Conservation (phyloP, 352 stramenopile species). For the Phytophthora nicotianae region DNA sequence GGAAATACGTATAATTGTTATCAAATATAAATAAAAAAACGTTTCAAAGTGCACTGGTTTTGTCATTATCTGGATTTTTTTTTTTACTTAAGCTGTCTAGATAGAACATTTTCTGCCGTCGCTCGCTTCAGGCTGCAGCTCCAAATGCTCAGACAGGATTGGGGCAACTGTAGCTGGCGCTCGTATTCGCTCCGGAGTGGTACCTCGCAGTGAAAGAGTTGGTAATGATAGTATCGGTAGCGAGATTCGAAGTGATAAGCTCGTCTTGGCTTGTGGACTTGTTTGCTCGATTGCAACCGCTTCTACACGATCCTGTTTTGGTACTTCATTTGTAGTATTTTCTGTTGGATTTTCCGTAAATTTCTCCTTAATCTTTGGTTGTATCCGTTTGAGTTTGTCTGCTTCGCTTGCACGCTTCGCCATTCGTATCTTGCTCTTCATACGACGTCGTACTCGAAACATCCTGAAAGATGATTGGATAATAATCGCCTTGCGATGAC, state of each 20-base stretch:
- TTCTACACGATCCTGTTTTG: conserved; percentile 1
- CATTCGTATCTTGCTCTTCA: conserved; percentile 19
- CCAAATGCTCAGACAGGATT: conserved; percentile 30
- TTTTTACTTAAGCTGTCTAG: conserved; percentile 6
- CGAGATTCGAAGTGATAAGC: conserved; percentile 5
- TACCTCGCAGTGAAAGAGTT: conserved; percentile 7
- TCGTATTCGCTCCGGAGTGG: conserved; percentile 19
- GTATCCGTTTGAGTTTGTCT: conserved; percentile 9
- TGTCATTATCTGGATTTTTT: background rate
- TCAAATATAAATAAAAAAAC: too few relatives aligned
- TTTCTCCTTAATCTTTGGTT: background rate
- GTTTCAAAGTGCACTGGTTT: background rate
- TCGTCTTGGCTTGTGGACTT: conserved; percentile 5
- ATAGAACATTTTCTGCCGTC: conserved; percentile 29
- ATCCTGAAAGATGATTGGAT: conserved; percentile 74
- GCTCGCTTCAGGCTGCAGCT: conserved; percentile 32
- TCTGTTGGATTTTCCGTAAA: background rate
- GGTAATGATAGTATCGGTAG: conserved; percentile 9
- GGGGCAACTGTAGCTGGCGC: conserved; percentile 21
- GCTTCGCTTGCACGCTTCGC: conserved; percentile 11
- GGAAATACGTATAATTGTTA: too few relatives aligned
- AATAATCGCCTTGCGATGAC: conserved; percentile 58
- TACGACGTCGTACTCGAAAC: conserved; percentile 48
- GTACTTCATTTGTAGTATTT: background rate
- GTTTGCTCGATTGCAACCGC: background rate